Evolutionary conservation across 1,284 basidiomycete genomes (phyloP).

Genomic region (Coniferiporia sulphurascens): DNA sequence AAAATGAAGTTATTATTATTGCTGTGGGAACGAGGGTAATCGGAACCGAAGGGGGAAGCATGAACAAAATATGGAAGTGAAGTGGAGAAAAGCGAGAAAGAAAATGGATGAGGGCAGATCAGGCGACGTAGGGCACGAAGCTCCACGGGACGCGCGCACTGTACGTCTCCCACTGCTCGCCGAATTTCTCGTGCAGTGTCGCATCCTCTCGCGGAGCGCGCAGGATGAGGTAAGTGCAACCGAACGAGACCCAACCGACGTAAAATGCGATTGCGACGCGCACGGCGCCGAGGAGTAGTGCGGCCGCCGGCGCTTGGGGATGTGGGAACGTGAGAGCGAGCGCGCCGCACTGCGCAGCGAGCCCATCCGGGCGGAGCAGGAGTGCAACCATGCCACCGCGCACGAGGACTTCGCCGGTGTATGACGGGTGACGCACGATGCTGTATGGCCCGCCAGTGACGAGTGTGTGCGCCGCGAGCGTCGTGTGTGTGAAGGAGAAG

Average conservation of each 20-base stretch:
- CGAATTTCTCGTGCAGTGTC: slow-evolving; percentile 17
- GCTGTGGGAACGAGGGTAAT: too few species aligned
- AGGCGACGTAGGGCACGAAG: slow-evolving; percentile 18
- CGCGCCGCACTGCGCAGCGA: not conserved
- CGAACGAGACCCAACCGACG: slow-evolving; percentile 10
- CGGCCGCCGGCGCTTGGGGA: not conserved
- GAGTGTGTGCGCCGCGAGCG: slow-evolving; percentile 10
- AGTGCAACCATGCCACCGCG: slow-evolving; percentile 5
- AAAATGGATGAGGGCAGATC: not conserved
- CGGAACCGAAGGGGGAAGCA: not conserved
- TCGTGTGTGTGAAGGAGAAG: slow-evolving; percentile 16
- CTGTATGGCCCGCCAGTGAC: slow-evolving; percentile 12
- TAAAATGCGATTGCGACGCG: not conserved
- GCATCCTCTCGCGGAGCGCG: slow-evolving; percentile 19
- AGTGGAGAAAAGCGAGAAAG: too few species aligned
- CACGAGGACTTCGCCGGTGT: slow-evolving; percentile 11
- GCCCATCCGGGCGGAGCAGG: slow-evolving; percentile 1
- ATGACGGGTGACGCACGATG: slow-evolving; percentile 16
- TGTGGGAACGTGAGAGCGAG: not conserved
- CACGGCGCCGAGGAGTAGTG: not conserved
- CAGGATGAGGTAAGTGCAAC: slow-evolving; percentile 1
- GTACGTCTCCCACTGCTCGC: slow-evolving; percentile 20
- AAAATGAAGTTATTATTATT: too few species aligned
- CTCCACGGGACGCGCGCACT: slow-evolving; percentile 16
- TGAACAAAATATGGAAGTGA: not conserved